phyloP scores from a whole-genome alignment of 768 basidiomycete species.

The Leccinum aurantiacum region DNA sequence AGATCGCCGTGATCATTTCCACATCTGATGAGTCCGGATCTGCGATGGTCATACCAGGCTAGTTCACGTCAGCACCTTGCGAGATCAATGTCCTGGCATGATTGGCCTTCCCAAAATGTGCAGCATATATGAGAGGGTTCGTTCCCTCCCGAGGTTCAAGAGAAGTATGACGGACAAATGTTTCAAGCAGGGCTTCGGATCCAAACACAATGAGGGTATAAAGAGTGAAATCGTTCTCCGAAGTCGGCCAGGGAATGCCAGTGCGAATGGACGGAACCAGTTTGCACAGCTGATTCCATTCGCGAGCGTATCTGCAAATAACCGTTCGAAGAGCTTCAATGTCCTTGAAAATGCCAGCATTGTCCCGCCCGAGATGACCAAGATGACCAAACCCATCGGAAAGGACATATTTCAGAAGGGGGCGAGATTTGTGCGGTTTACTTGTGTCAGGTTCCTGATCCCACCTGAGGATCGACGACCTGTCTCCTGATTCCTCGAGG shows the following conservation, averaged over 20 bases:
- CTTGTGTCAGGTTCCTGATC: background rate
- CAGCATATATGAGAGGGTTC: conserved; percentile 10
- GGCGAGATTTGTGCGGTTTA: background rate
- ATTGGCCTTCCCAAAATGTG: background rate
- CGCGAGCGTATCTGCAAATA: background rate
- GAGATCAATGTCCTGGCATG: conserved; percentile 1
- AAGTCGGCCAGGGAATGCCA: conserved; percentile 6
- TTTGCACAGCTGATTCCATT: conserved; percentile 6
- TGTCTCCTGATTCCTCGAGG: no score
- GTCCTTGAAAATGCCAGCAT: background rate
- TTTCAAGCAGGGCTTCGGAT: background rate
- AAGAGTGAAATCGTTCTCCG: background rate
- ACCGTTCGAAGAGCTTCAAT: background rate
- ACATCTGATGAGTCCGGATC: background rate
- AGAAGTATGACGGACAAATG: background rate
- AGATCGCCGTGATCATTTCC: background rate
- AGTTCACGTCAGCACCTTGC: background rate
- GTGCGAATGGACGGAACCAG: background rate
- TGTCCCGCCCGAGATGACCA: background rate
- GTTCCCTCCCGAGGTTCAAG: background rate
- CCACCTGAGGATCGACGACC: no score
- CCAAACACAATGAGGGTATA: conserved; percentile 11
- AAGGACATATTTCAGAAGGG: conserved; percentile 12
- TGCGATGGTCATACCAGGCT: background rate
- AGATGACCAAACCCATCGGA: conserved; percentile 13